Base-by-base conservation (phyloP, 2,329 filamentous ascomycete genomes). In the Paramyrothecium sp. region DNA sequence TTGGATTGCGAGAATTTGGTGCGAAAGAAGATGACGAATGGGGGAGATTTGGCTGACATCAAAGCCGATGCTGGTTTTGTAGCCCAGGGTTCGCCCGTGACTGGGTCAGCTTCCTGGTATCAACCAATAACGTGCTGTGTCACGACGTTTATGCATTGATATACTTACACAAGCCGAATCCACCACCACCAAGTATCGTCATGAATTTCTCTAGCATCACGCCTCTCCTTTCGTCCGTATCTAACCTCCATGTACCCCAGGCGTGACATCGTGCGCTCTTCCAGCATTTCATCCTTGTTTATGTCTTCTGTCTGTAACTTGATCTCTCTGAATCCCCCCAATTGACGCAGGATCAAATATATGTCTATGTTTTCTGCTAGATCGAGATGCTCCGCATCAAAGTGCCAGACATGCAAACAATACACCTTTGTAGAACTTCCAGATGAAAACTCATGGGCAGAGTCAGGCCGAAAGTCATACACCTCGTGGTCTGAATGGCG, bases 381-480 rank as follows among this genome's bases (percentile, higher is more conserved):
- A 3, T 41, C 51, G 7, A 38, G 26, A 16, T 53, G 21, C 19
- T 53, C 51, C 7, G 26, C n/a, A 21, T 20, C n/a, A 30, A 34
- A 41, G 51, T 53, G 51, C 51, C 51, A 53, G 10, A 38, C 7
- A 30, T 53, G 51, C 20, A 53, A 30, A 44, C 33, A 53, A 17
- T 33, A 38, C 5, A 53, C 26, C 13, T 38, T n/a, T 21, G 12
- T 13, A 21, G 30, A 22, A 7, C 21, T 4, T 44, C 10, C 26
- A 4, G 17, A 5, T n/a, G 51, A 30, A 17, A 53, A 53, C 33
- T 53, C 51, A 21, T 38, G 26, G 3, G 33, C 51, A 21, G 26
- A 53, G 33, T 53, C 51, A 23, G 51, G 51, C 51, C 51, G 21
- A 26, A 53, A 53, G 3, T 53, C 51, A 23, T 21, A 53, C 3